Evolutionary conservation across 1,139 yeast genomes (phyloP).

Genomic region (Saccharomyces pastorianus): DNA sequence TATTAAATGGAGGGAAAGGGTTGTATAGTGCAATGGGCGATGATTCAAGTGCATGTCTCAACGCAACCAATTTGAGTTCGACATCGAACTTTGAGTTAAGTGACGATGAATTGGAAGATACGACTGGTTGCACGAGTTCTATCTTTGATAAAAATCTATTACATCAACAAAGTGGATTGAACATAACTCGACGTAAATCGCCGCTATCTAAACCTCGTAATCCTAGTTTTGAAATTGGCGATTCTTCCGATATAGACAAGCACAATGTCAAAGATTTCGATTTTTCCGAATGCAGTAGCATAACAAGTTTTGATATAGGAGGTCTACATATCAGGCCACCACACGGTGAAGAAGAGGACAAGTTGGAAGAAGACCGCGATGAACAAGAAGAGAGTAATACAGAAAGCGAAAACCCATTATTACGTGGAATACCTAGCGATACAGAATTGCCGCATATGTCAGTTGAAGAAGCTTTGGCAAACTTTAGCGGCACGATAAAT

Average conservation of each 20-base stretch:
- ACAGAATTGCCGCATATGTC: slow-evolving; percentile 1
- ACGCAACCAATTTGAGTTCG: slow-evolving; percentile 13
- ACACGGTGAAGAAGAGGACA: not conserved
- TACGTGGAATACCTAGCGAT: not conserved
- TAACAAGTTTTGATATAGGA: not conserved
- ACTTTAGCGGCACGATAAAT: slow-evolving; percentile 8
- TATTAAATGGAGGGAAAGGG: slow-evolving; percentile 7
- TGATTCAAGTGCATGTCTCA: slow-evolving; percentile 14
- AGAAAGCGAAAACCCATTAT: not conserved
- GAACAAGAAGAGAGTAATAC: not conserved
- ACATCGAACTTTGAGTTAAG: slow-evolving; percentile 23
- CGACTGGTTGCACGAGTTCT: slow-evolving; percentile 6
- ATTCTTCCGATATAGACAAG: not conserved
- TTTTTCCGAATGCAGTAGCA: not conserved
- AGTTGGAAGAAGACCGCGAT: too few species aligned
- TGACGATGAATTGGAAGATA: slow-evolving; percentile 11
- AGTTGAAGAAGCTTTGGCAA: slow-evolving; percentile 8
- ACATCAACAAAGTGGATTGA: slow-evolving; percentile 1
- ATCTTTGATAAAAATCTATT: slow-evolving; percentile 3
- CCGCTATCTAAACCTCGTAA: not conserved
- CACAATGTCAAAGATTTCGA: not conserved
- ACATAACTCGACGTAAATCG: not conserved
- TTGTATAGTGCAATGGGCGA: slow-evolving; percentile 8
- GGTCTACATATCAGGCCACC: not conserved
- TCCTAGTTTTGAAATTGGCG: not conserved